Evolutionary conservation across 352 stramenopile genomes (phyloP).

Genomic region (Phytophthora foliorum): DNA sequence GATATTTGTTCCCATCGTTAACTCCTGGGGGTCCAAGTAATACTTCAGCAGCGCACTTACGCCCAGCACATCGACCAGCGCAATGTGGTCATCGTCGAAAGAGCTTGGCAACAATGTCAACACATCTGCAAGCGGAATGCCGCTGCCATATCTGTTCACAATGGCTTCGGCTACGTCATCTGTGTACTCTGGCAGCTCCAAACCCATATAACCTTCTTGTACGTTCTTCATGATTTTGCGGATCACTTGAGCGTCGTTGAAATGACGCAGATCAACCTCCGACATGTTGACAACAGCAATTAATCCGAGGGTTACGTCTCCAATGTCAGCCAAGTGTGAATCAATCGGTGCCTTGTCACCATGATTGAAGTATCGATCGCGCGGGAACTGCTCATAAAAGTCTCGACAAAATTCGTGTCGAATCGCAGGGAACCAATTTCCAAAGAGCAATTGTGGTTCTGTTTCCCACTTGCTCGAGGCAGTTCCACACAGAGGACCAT

Average conservation of each 20-base stretch:
- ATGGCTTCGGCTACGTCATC: slow-evolving; percentile 37
- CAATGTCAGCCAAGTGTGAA: slow-evolving; percentile 35
- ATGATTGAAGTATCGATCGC: slow-evolving; percentile 34
- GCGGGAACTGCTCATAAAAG: slow-evolving; percentile 31
- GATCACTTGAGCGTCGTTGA: slow-evolving; percentile 38
- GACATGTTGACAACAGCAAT: slow-evolving; percentile 43
- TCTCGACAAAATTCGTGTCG: slow-evolving; percentile 37
- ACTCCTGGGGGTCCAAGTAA: slow-evolving; percentile 39
- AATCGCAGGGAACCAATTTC: slow-evolving; percentile 35
- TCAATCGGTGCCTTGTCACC: slow-evolving; percentile 7
- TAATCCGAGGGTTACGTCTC: slow-evolving; percentile 32
- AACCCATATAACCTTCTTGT: slow-evolving; percentile 38
- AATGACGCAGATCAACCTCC: slow-evolving; percentile 40
- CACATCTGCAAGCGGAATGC: slow-evolving; percentile 37
- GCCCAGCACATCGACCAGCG: slow-evolving; percentile 43
- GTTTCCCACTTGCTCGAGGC: slow-evolving; percentile 20
- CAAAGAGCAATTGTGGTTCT: slow-evolving; percentile 27
- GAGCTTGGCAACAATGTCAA: slow-evolving; percentile 33
- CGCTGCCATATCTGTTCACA: slow-evolving; percentile 33
- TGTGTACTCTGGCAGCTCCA: slow-evolving; percentile 31
- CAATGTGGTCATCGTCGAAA: slow-evolving; percentile 37
- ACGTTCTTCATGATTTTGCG: slow-evolving; percentile 56
- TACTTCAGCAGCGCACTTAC: slow-evolving; percentile 29
- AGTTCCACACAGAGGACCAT: slow-evolving; percentile 39
- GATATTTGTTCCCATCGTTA: slow-evolving; percentile 49